Conservation (phyloP, 371 early-diverging fungal species). For the Mucor racemosus region DNA sequence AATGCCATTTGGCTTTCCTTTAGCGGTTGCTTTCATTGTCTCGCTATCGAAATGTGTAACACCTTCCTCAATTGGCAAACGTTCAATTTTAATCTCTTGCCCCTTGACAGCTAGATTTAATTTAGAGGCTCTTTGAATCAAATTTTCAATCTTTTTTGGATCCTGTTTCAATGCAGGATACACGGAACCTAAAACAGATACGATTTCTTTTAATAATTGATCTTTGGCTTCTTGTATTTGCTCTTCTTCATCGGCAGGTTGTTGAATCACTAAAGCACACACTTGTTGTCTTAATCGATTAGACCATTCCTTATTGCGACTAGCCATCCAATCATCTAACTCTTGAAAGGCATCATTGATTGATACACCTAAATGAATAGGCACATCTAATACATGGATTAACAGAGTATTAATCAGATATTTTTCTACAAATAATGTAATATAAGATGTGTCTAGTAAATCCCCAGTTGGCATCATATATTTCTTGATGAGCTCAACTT, state of each 20-base stretch:
- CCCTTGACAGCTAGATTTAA: slow-evolving; percentile 52
- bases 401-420: slow-evolving; percentile 36
- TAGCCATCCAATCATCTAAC: slow-evolving; percentile 41
- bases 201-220: slow-evolving; percentile 24
- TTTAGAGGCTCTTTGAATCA: slow-evolving; percentile 37
- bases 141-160: slow-evolving; percentile 38
- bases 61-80: slow-evolving; percentile 39
- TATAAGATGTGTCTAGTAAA: slow-evolving; percentile 37
- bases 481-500: slow-evolving; percentile 19
- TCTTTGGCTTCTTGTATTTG: slow-evolving; percentile 31
- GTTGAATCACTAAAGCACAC: slow-evolving; percentile 42
- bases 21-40: slow-evolving; percentile 44
- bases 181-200: slow-evolving; percentile 24
- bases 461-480: slow-evolving; percentile 22
- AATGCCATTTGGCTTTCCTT: slow-evolving; percentile 38
- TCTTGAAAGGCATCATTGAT: slow-evolving; percentile 44
- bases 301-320: slow-evolving; percentile 44
- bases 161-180: slow-evolving; percentile 40
- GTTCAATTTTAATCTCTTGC: slow-evolving; percentile 43
- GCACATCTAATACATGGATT: slow-evolving; percentile 36
- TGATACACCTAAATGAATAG: slow-evolving; percentile 48
- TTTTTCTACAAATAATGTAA: slow-evolving; percentile 51
- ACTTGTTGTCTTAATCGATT: slow-evolving; percentile 49
- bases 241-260: slow-evolving; percentile 39
- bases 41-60: slow-evolving; percentile 29